Percentiles rank a stretch among this genome's conserved stretches.
Conservation (phyloP, 164 flowering plant genomes). For the Paratinospora sagittata region DNA sequence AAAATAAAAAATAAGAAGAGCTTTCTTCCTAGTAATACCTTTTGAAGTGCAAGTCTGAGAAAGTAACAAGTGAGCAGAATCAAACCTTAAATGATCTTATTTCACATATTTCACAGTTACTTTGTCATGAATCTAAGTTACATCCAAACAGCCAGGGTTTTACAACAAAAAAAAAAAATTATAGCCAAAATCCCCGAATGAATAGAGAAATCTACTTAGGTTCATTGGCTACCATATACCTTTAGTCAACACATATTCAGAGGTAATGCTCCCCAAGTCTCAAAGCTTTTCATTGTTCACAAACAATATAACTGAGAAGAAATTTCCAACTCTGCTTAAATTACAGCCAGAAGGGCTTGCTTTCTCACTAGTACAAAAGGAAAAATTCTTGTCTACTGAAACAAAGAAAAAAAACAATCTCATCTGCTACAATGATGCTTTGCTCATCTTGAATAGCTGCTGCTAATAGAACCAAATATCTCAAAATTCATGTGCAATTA, state of each 20-base stretch:
- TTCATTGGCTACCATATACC: background rate
- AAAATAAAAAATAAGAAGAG: background rate
- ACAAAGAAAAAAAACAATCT: slow-evolving; percentile 5
- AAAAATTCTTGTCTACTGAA: background rate
- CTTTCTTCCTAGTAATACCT: background rate
- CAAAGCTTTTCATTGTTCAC: background rate
- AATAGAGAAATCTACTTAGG: background rate
- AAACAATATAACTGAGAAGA: background rate
- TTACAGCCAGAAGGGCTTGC: slow-evolving; percentile 10
- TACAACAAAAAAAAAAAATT: background rate
- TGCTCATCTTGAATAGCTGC: slow-evolving; percentile 7
- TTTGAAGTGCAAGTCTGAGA: no score
- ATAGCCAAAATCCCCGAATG: background rate
- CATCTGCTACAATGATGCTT: slow-evolving; percentile 14
- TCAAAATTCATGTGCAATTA: no score
- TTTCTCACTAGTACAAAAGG: slow-evolving; percentile 8
- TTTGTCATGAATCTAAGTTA: background rate
- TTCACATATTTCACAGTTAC: no score
- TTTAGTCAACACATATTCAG: background rate
- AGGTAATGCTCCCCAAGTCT: background rate
- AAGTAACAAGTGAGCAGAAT: no score
- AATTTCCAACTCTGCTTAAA: slow-evolving; percentile 12
- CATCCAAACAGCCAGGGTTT: background rate
- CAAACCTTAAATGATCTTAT: no score
- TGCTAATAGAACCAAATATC: no score